These are phyloP conservation scores for Paratinospora sagittata DNA, from an alignment of 164 flowering plant species.

Conservation along the genomic window DNA sequence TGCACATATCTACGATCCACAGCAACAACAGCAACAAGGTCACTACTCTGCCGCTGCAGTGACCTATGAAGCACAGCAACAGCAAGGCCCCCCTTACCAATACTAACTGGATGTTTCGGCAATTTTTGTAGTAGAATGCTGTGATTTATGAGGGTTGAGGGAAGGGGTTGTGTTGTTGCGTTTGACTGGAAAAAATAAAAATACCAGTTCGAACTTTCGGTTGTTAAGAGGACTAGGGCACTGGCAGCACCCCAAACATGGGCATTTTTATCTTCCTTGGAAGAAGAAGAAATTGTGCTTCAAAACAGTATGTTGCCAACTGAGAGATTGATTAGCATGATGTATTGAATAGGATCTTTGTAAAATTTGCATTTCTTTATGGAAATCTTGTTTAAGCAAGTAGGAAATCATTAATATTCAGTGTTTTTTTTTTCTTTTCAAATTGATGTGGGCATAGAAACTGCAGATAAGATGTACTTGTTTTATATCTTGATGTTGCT, in stretches of 20 bases:
- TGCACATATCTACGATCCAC: not conserved
- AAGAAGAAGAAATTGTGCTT: not conserved
- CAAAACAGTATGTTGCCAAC: not conserved
- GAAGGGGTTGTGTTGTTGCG: not conserved
- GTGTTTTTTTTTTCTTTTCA: too few species aligned
- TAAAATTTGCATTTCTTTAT: not conserved
- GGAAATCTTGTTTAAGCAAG: not conserved
- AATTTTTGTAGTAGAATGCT: conserved; percentile 22
- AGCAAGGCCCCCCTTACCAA: conserved; percentile 17
- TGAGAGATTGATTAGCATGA: not conserved
- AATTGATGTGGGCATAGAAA: too few species aligned
- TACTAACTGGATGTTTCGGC: conserved; percentile 15
- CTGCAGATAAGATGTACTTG: too few species aligned
- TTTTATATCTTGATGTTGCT: too few species aligned
- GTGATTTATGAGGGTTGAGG: not conserved
- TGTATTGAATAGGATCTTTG: not conserved
- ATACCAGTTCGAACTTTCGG: not conserved
- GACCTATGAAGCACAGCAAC: conserved; percentile 11
- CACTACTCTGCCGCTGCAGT: conserved; percentile 16
- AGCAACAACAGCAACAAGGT: conserved; percentile 13
- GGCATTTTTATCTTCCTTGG: not conserved
- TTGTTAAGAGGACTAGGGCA: not conserved
- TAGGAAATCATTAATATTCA: too few species aligned
- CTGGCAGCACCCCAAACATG: not conserved
- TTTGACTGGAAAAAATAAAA: not conserved